Base-by-base conservation (phyloP, 73 alveolate genomes). In the Diophrys appendiculata region DNA sequence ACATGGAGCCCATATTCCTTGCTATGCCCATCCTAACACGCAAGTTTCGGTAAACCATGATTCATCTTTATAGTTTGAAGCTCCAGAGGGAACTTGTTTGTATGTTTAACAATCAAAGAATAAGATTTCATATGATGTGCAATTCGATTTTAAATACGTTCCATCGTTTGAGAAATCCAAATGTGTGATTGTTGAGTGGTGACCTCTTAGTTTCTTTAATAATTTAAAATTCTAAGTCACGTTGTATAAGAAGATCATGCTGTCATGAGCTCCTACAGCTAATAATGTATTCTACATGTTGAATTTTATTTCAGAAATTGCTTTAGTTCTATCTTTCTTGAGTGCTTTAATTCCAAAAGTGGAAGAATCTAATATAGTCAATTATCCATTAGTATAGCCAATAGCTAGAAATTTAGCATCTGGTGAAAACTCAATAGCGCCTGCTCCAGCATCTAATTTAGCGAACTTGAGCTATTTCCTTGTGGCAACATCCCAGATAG, bases 1-100 rank as follows among this genome's bases (percentile, higher is more conserved):
- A 77, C 95, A 94, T 5, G 93, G 91, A 23, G 99, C 99, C 99
- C 98, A 97, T 30, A 97, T 96, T 22, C 99, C 99, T 82, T 94
- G 95, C 29, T 96, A 98, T 26, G 97, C 96, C 98, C 99, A 97
- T 29, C 99, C 99, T 35, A 88, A 72, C 43, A 81, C 94, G 52
- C 95, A 94, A 52, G 97, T 92, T 95, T 97, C 92, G 23, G 98
- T 92, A 72, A 82, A 76, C 99, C 99, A 97, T 33, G 72, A 77
- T 56, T 90, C 98, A 65, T 96, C 98, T 85, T 73, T 84, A 73
- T 82, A 77, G 60, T 80, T 80, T 34, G 93, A 81, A 33, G 98
- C 93, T 52, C 97, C 98, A 81, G 90, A 89, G 60, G 97, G 86
- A 25, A 91, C 87, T 55, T 93, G 98, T 68, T 75, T 54, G 53